Base-by-base conservation (phyloP, 2,329 filamentous ascomycete genomes). In the Cordyceps militaris region DNA sequence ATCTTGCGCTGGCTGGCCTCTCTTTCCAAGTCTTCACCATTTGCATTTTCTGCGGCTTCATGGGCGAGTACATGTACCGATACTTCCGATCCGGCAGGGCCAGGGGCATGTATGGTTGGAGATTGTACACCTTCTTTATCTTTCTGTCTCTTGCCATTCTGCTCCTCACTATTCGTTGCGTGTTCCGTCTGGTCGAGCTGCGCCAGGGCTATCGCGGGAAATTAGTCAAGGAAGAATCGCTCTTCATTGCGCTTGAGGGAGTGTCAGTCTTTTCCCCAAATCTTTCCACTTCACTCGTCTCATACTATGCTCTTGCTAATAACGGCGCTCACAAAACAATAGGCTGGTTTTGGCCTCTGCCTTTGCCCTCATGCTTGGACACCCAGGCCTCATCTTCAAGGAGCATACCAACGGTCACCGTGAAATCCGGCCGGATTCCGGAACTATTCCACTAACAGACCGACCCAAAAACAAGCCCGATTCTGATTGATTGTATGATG, bases 131-230 rank as follows among this genome's bases (percentile, higher is more conserved):
- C 58, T 87, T 86, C 67, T 71, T 84, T 48, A 58, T 66, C 19
- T 81, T 78, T 43, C 71, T 87, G 24, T 66, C 71, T 0, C 63
- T 79, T 9, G 76, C 84, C 11, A 83, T 84, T 34, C 48, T 86
- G 6, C 75, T 81, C 48, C 83, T 89, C 64, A 77, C 87, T 50
- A 76, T 80, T 24, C 76, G 86, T 46, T 86, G 82, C 63, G 76
- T 81, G 53, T 88, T 83, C 69, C 80, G 86, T 60, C 81, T 87
- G 34, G 81, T 80, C 4, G 86, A 89, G 74, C 72, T 89, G 52
- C 79, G 76, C 59, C 77, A 84, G 34, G 86, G 86, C 4, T 89
- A 85, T 73, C 43, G 66, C 26, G 83, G 83, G 1, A 66, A 72
- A 1, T 68, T 87, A 61, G 82, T 86, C 56, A 70, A 69, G 57